Evolutionary conservation across 1,284 basidiomycete species (phyloP), one percentile per base, ranked within the genome.

Genomic region (Pseudozyma tsukubaensis): DNA sequence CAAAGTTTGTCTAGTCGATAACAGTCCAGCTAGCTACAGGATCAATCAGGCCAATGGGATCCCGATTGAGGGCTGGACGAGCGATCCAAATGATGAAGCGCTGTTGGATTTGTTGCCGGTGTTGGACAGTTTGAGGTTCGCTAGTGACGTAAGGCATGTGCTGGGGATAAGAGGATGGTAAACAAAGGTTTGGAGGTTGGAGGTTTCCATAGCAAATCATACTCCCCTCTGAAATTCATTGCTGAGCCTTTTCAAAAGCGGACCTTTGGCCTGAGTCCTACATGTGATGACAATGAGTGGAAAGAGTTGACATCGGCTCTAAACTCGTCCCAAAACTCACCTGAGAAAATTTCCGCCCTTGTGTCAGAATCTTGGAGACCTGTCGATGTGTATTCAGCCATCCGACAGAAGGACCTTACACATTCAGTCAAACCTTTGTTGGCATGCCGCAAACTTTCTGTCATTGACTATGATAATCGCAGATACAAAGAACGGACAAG

Each of bases 11-110:
- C 89, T 99, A 59, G 90, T 99, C 79, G 96, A 99, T 86, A 99
- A 99, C 85, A 96, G 94, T 44, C 97, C 97, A 3, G 88, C 94
- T 49, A 93, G 92, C 83, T 99, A 99, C 86, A 91, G 88, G 64
- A 89, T 93, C 77, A 94, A 98, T 84, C 94, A 89, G 92, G 95
- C 93, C 49, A 99, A 99, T 85, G 96, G 95, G 49, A 94, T 99
- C 78, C 97, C 96, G 36, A 94, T 99, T 84, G 96, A 99, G 87
- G 96, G 96, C 47, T 99, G 96, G 96, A 97, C 94, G 18, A 92
- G 94, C 71, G 97, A 99, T 85, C 95, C 94, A 21, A 91, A 91
- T 68, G 96, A 99, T 86, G 94, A 98, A 86, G 96, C 95, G 11
- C 87, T 99, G 50, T 90, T 99, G 53, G 95, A 99, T 86, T 89